Conservation (phyloP, 2,329 filamentous ascomycete genomes). For the Fusarium tricinctum region DNA sequence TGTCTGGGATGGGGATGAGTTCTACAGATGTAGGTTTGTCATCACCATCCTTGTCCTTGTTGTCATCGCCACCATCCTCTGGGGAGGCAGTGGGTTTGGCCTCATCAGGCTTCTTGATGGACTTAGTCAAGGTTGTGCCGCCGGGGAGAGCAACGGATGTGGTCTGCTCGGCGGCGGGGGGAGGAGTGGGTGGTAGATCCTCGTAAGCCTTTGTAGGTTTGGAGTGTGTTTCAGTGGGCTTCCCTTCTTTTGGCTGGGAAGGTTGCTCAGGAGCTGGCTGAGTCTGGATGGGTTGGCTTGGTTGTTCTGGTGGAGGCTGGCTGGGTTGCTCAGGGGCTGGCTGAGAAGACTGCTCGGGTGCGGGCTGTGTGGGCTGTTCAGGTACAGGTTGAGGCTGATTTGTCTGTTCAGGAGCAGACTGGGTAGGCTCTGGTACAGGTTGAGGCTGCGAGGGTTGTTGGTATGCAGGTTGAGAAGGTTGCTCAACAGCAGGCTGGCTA, state of each 20-base stretch:
- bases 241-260: conserved; percentile 18
- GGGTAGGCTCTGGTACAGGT: conserved; percentile 13
- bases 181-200: conserved; percentile 22
- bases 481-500: conserved; percentile 17
- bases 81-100: conserved; percentile 29
- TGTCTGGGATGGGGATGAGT: conserved; percentile 49
- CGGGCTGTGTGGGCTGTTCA: conserved; percentile 17
- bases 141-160: conserved; percentile 21
- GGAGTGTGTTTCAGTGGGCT: conserved; percentile 19
- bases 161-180: conserved; percentile 27
- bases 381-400: conserved; percentile 17
- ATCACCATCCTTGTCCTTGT: conserved; percentile 8
- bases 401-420: conserved; percentile 10
- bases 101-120: conserved; percentile 46
- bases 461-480: conserved; percentile 20
- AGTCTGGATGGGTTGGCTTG: conserved; percentile 16
- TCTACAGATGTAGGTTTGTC: conserved; percentile 44
- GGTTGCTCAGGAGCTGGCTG: conserved; percentile 20
- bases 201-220: conserved; percentile 30
- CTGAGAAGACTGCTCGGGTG: conserved; percentile 17
- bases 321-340: conserved; percentile 8
- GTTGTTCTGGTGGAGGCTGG: conserved; percentile 10
- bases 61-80: neutral
- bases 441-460: conserved; percentile 24
- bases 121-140: conserved; percentile 47